These are phyloP conservation scores for apple (Malus domestica) DNA, from an alignment of 306 rosid genomes.

Conservation along the genomic window DNA sequence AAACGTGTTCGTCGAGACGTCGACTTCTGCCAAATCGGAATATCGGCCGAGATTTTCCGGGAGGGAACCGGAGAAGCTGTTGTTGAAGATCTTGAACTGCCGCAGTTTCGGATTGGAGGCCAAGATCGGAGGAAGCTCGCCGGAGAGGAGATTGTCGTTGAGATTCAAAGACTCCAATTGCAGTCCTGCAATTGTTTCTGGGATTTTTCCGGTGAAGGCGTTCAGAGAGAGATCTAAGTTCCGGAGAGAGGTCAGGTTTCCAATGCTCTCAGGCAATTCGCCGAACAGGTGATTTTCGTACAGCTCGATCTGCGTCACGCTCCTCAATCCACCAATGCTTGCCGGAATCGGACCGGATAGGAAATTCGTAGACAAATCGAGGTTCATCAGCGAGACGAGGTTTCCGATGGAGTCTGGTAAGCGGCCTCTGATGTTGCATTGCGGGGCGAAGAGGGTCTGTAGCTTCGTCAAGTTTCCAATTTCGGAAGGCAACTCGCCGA, in stretches of 20 bases:
- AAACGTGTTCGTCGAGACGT: slow-evolving; percentile 67
- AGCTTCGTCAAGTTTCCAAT: slow-evolving; percentile 64
- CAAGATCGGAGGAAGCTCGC: slow-evolving; percentile 47
- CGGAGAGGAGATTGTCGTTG: slow-evolving; percentile 60
- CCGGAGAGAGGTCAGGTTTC: slow-evolving; percentile 38
- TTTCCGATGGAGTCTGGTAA: slow-evolving; percentile 68
- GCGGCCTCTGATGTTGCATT: slow-evolving; percentile 37
- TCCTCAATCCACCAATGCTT: slow-evolving; percentile 42
- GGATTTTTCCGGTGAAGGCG: slow-evolving; percentile 50
- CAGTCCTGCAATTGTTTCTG: slow-evolving; percentile 35
- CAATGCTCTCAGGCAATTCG: slow-evolving; percentile 55
- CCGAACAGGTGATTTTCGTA: slow-evolving; percentile 45
- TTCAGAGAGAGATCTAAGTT: slow-evolving; percentile 61
- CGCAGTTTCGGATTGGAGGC: slow-evolving; percentile 41
- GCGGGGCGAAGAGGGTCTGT: slow-evolving; percentile 16
- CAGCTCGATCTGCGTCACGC: slow-evolving; percentile 32
- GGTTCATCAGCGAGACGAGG: slow-evolving; percentile 37
- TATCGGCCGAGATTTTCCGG: slow-evolving; percentile 51
- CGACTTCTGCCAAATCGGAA: slow-evolving; percentile 39
- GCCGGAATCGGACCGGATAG: slow-evolving; percentile 60
- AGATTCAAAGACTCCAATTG: slow-evolving; percentile 32
- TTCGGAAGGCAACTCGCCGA: slow-evolving; percentile 46
- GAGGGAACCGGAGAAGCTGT: slow-evolving; percentile 55
- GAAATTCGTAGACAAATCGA: slow-evolving; percentile 49
- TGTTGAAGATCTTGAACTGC: slow-evolving; percentile 52